phyloP scores from a whole-genome alignment of 148 eudicot species.

The Rhododendron griersonianum region DNA sequence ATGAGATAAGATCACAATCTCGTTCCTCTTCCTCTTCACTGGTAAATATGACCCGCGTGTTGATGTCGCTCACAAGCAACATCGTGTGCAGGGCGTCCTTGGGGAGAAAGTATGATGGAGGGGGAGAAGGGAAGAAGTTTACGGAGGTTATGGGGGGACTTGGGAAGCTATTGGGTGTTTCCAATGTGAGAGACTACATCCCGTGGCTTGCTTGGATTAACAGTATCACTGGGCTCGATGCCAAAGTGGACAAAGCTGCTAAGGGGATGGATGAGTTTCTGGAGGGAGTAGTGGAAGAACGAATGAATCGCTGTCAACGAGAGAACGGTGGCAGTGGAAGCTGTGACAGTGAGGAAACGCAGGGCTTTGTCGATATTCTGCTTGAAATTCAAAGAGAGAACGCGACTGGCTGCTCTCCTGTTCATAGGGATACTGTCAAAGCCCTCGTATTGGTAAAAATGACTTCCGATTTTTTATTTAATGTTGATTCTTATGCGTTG shows the following conservation, averaged over 20 bases:
- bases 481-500: neutral
- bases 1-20: conserved; percentile 22
- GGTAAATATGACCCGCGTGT: conserved; percentile 21
- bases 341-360: neutral
- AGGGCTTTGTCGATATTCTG: conserved; percentile 39
- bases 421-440: conserved; percentile 32
- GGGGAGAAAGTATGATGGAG: conserved; percentile 30
- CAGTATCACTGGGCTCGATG: conserved; percentile 26
- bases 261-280: conserved; percentile 36
- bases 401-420: conserved; percentile 8
- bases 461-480: neutral
- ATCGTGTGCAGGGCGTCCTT: conserved; percentile 28
- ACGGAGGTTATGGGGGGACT: conserved; percentile 14
- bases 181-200: conserved; percentile 31
- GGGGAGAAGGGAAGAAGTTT: conserved; percentile 13
- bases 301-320: conserved; percentile 1
- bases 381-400: conserved; percentile 29
- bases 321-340: neutral
- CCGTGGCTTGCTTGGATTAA: conserved; percentile 43
- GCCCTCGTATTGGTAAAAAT: conserved; percentile 37
- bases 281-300: conserved; percentile 31
- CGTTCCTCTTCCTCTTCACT: neutral
- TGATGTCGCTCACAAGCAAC: conserved; percentile 17
- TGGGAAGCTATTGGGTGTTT: conserved; percentile 20
- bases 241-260: conserved; percentile 27